These are phyloP conservation scores for Nowakowskiella sp. DNA, from an alignment of 192 early-diverging fungal genomes.

Conservation along the genomic window DNA sequence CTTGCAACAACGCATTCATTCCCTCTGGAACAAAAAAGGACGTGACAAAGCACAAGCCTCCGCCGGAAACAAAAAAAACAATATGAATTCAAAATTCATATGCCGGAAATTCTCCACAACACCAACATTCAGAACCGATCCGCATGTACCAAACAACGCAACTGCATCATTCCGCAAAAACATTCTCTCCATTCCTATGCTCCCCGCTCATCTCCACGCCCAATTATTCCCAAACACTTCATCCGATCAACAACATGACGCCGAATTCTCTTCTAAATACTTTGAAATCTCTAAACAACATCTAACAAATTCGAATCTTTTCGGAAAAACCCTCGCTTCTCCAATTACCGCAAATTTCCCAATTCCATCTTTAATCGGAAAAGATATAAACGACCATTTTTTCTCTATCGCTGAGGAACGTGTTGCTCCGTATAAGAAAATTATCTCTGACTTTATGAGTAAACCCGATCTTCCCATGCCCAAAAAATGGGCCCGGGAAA, in stretches of 20 bases:
- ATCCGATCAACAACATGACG: too few species aligned
- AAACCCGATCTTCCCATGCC: conserved; percentile 18
- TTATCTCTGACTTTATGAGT: background rate
- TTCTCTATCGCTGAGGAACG: background rate
- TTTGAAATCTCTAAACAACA: background rate
- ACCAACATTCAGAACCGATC: too few species aligned
- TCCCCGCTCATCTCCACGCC: too few species aligned
- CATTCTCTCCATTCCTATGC: too few species aligned
- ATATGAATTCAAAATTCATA: too few species aligned
- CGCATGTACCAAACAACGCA: too few species aligned
- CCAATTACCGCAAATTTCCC: background rate
- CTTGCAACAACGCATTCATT: conserved; percentile 47
- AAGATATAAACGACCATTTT: background rate
- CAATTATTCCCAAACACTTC: conserved; percentile 18
- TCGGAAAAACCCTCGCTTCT: background rate
- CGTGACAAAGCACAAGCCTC: too few species aligned
- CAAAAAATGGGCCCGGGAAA: conserved; percentile 41
- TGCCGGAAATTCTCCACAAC: too few species aligned
- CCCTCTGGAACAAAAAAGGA: too few species aligned
- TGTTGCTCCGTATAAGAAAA: background rate
- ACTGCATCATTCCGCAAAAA: too few species aligned
- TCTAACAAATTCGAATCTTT: background rate
- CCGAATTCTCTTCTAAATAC: background rate
- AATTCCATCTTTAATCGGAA: background rate
- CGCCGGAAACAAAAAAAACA: too few species aligned